Evolutionary conservation across 176 grass and related monocot genomes (phyloP).

Genomic region (Microstegium vimineum): DNA sequence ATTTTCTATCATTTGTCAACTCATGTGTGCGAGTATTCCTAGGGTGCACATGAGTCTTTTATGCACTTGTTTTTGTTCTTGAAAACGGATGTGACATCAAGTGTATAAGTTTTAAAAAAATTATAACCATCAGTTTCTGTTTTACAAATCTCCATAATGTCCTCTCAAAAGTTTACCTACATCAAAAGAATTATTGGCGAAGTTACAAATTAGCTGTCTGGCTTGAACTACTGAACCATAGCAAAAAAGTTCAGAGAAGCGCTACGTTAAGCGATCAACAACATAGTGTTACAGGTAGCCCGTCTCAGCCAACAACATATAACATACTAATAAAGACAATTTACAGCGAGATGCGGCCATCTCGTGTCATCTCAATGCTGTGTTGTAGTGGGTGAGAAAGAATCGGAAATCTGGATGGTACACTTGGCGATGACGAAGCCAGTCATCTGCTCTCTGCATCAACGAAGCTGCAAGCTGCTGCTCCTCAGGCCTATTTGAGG

Average conservation of each 20-base stretch:
- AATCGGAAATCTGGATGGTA: conserved; percentile 82
- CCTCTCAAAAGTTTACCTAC: conserved; percentile 34
- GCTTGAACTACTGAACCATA: conserved; percentile 18
- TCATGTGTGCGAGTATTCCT: no score
- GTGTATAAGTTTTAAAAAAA: not conserved
- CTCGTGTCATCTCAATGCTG: conserved; percentile 55
- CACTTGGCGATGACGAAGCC: conserved; percentile 55
- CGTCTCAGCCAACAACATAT: conserved; percentile 16
- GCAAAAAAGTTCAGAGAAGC: not conserved
- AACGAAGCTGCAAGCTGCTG: conserved; percentile 37
- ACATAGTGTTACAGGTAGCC: conserved; percentile 24
- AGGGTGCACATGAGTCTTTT: no score
- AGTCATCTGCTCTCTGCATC: conserved; percentile 54
- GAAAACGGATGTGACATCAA: no score
- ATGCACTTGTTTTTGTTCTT: no score
- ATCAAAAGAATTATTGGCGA: conserved; percentile 18
- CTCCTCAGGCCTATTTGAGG: conserved; percentile 43
- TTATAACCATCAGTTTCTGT: conserved; percentile 1
- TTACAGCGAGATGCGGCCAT: conserved; percentile 33
- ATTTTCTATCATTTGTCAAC: no score
- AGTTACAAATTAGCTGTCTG: conserved; percentile 20
- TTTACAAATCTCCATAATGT: conserved; percentile 21
- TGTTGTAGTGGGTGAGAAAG: conserved; percentile 57
- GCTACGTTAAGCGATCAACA: conserved; percentile 13
- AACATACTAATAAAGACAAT: conserved; percentile 18